Conservation (phyloP, 192 early-diverging fungal genomes). For the Coemansia sp. region DNA sequence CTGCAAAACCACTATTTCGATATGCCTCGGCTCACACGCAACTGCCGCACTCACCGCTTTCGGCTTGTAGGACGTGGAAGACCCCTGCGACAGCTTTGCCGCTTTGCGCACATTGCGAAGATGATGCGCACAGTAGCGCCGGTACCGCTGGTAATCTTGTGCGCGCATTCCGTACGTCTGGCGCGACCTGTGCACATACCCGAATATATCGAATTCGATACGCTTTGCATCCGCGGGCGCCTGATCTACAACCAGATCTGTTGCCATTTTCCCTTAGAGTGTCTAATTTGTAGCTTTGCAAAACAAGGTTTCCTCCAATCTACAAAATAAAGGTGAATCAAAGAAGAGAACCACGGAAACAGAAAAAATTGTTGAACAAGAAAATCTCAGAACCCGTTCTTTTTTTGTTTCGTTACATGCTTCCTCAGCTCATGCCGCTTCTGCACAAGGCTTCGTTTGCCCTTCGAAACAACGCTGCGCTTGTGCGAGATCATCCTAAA, state of each 20-base stretch:
- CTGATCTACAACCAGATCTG: background rate
- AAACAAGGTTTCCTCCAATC: too few relatives aligned
- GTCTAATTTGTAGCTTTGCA: background rate
- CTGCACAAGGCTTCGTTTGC: constrained; percentile 71
- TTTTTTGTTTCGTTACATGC: constrained; percentile 49
- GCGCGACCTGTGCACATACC: constrained; percentile 38
- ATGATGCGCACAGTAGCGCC: constrained; percentile 42
- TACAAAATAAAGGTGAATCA: too few relatives aligned
- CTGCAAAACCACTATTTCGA: constrained; percentile 42
- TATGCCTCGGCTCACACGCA: constrained; percentile 23
- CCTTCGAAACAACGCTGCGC: constrained; percentile 69
- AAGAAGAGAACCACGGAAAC: background rate
- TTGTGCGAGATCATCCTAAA: constrained; percentile 97
- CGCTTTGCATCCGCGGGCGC: background rate
- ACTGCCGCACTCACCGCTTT: constrained; percentile 26
- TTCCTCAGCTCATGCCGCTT: constrained; percentile 61
- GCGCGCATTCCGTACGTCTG: constrained; percentile 41
- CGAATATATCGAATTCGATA: constrained; percentile 39
- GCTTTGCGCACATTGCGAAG: constrained; percentile 47
- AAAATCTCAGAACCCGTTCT: constrained; percentile 32
- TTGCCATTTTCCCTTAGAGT: background rate
- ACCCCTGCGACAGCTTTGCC: constrained; percentile 32
- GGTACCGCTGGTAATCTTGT: constrained; percentile 48
- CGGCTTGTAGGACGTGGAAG: constrained; percentile 16
- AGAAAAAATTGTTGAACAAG: background rate